Conservation (phyloP, 2,329 filamentous ascomycete genomes). For the Calonectria pseudoreteaudii region DNA sequence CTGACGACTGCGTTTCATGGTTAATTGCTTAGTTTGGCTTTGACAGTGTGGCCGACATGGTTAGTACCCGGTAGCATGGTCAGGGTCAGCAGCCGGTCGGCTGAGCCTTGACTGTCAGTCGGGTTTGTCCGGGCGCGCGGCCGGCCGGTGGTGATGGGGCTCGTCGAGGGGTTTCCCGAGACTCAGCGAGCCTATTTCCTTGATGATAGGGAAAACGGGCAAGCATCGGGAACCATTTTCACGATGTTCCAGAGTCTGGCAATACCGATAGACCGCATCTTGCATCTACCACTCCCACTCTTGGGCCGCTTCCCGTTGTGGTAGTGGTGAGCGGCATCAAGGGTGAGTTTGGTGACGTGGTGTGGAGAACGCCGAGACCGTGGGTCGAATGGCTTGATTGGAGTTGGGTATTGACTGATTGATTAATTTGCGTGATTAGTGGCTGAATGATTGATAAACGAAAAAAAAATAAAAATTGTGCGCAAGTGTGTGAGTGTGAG, state of each 20-base stretch:
- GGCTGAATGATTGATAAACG: conserved; percentile 38
- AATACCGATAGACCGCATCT: not conserved
- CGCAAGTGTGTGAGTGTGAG: conserved; percentile 2
- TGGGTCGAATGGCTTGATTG: conserved; percentile 26
- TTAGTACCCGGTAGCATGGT: conserved; percentile 17
- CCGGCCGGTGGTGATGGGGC: conserved; percentile 5
- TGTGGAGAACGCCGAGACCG: conserved; percentile 20
- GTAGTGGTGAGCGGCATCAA: conserved; percentile 4
- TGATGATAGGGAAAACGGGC: not conserved
- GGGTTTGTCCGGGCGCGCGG: conserved; percentile 22
- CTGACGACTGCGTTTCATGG: conserved; percentile 6
- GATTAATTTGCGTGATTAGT: conserved; percentile 22
- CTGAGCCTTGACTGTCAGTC: conserved; percentile 1
- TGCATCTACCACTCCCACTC: conserved; percentile 15
- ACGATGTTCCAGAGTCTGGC: not conserved
- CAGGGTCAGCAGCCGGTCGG: conserved; percentile 8
- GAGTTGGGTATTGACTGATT: conserved; percentile 25
- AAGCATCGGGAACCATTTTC: not conserved
- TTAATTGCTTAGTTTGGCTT: conserved; percentile 12
- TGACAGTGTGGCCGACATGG: conserved; percentile 8
- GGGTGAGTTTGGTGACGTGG: conserved; percentile 17
- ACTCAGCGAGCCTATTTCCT: not conserved
- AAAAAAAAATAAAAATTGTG: conserved; percentile 11
- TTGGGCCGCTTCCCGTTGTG: not conserved
- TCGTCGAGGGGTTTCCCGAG: not conserved